Evolutionary conservation across 2,329 filamentous ascomycete species (phyloP).

Genomic region (Cadophora malorum): DNA sequence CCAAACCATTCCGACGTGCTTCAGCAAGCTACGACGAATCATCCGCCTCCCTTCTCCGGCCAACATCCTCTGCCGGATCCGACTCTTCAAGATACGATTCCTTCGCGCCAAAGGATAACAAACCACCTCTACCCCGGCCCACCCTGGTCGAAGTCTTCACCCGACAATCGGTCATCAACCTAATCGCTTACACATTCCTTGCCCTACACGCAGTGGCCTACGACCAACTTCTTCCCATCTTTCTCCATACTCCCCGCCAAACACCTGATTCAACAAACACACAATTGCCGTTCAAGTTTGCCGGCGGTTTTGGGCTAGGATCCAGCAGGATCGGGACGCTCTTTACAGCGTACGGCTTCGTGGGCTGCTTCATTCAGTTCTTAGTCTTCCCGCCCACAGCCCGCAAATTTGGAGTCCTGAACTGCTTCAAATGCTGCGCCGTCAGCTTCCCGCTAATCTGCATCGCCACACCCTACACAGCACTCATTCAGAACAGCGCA

Average conservation of each 20-base stretch:
- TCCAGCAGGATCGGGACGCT: constrained; percentile 82
- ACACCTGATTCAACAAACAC: constrained; percentile 60
- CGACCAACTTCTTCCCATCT: constrained; percentile 88
- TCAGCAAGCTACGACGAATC: constrained; percentile 61
- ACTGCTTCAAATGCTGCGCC: constrained; percentile 72
- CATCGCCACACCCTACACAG: constrained; percentile 80
- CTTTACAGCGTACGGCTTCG: constrained; percentile 82
- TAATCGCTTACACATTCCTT: constrained; percentile 80
- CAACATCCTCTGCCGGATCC: constrained; percentile 41
- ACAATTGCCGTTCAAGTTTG: constrained; percentile 79
- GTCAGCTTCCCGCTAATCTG: constrained; percentile 77
- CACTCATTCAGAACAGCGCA: constrained; percentile 58
- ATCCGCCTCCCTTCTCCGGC: constrained; percentile 59
- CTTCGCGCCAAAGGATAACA: constrained; percentile 39
- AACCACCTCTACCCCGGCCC: constrained; percentile 44
- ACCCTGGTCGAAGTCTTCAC: constrained; percentile 72
- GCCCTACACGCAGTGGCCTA: constrained; percentile 84
- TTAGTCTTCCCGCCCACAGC: constrained; percentile 83
- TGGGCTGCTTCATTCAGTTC: constrained; percentile 85
- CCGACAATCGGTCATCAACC: constrained; percentile 74
- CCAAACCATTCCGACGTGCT: constrained; percentile 44
- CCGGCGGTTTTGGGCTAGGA: constrained; percentile 77
- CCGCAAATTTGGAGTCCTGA: constrained; percentile 73
- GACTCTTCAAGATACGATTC: constrained; percentile 38
- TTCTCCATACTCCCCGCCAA: constrained; percentile 76